Conservation (phyloP, 208 protist genomes). For the Crithidia thermophila region DNA sequence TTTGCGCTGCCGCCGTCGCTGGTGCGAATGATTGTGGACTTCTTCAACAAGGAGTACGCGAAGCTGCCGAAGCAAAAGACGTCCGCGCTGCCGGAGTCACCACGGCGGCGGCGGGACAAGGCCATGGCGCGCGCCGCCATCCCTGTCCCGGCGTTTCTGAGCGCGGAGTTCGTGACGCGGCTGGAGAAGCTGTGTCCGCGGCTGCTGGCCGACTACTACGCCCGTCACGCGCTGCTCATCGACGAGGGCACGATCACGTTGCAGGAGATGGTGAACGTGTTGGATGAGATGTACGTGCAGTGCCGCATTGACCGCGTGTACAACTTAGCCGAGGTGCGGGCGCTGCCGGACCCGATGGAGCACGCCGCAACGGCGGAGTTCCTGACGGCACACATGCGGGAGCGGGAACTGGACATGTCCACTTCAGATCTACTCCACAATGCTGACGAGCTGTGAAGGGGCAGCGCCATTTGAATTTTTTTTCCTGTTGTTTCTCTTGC, state of each 20-base stretch:
- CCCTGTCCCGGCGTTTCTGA: slow-evolving; percentile 58
- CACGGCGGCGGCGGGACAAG: slow-evolving; percentile 61
- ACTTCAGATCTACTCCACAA: slow-evolving; percentile 19
- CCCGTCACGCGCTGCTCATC: slow-evolving; percentile 67
- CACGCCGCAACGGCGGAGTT: slow-evolving; percentile 27
- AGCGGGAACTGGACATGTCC: slow-evolving; percentile 32
- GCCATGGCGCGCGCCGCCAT: slow-evolving; percentile 66
- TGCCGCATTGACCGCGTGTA: slow-evolving; percentile 52
- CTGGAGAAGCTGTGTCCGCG: slow-evolving; percentile 59
- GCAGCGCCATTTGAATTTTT: slow-evolving; percentile 15
- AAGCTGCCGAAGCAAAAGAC: slow-evolving; percentile 67
- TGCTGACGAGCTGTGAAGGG: background rate
- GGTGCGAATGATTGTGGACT: slow-evolving; percentile 57
- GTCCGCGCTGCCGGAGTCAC: slow-evolving; percentile 50
- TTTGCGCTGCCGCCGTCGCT: slow-evolving; percentile 61
- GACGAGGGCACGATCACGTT: slow-evolving; percentile 78
- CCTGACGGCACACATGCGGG: slow-evolving; percentile 32
- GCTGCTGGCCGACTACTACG: slow-evolving; percentile 67
- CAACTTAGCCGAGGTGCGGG: slow-evolving; percentile 43
- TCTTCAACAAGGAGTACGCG: slow-evolving; percentile 60
- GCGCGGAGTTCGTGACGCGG: slow-evolving; percentile 53
- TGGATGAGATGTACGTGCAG: slow-evolving; percentile 82
- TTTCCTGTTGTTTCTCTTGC: no score
- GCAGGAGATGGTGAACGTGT: slow-evolving; percentile 85
- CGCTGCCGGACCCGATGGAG: slow-evolving; percentile 42